A percentile compares a stretch with the other conserved stretches of the same genome.
phyloP scores from a whole-genome alignment of 495 filamentous ascomycete species.

The Daldinia bambusicola region DNA sequence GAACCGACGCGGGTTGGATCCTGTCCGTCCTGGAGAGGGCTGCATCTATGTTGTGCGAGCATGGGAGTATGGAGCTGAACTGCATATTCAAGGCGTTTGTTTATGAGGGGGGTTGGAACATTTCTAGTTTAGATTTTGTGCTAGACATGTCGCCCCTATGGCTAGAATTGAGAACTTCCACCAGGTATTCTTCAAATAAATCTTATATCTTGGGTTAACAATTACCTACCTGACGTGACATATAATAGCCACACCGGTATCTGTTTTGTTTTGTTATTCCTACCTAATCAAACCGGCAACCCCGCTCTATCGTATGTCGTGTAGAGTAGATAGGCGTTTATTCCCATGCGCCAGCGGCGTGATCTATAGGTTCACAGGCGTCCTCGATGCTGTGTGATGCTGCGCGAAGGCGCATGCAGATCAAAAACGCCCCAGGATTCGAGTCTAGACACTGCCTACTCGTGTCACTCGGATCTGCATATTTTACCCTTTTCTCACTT shows the following conservation, averaged over 20 bases:
- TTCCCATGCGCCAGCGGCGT: slow-evolving; percentile 10
- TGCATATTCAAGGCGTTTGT: slow-evolving; percentile 36
- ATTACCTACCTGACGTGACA: no score
- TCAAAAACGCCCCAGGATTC: slow-evolving; percentile 26
- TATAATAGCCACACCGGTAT: no score
- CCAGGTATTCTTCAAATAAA: not conserved
- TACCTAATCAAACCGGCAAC: not conserved
- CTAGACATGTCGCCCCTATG: slow-evolving; percentile 7
- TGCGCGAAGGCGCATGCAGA: slow-evolving; percentile 12
- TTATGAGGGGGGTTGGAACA: not conserved
- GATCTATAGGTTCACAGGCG: not conserved
- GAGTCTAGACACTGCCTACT: not conserved
- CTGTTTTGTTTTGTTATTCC: not conserved
- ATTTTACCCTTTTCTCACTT: not conserved
- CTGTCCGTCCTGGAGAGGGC: slow-evolving; percentile 3
- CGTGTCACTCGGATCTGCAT: not conserved
- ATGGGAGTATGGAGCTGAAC: slow-evolving; percentile 26
- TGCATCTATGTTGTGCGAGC: slow-evolving; percentile 1
- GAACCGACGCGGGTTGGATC: not conserved
- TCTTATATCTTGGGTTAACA: not conserved
- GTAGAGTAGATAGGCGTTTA: slow-evolving; percentile 12
- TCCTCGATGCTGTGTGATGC: slow-evolving; percentile 10
- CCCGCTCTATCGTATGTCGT: slow-evolving; percentile 12
- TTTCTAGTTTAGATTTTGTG: not conserved
- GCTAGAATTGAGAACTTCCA: not conserved